Percentiles rank a stretch among this genome's conserved stretches.
Evolutionary conservation across 805 yeast species (phyloP).

Genomic region (Candida piceae): DNA sequence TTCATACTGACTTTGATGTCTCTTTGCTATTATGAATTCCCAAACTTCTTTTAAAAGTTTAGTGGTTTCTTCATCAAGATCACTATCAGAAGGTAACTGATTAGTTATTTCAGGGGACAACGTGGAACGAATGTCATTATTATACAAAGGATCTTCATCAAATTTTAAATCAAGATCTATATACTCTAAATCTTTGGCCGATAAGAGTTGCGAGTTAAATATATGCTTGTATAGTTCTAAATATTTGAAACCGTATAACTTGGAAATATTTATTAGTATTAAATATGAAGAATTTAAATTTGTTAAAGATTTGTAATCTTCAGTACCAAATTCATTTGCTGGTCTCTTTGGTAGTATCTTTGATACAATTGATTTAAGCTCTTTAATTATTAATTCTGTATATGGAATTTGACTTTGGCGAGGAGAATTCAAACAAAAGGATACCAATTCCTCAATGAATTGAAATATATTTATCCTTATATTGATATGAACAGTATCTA

Average conservation of each 20-base stretch:
- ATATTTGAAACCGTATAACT: slow-evolving; percentile 13
- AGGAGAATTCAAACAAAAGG: slow-evolving; percentile 27
- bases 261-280: slow-evolving; percentile 25
- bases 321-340: slow-evolving; percentile 1
- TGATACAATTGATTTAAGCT: slow-evolving; percentile 30
- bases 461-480: slow-evolving; percentile 61
- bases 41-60: slow-evolving; percentile 30
- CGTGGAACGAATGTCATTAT: background rate
- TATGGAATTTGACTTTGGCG: slow-evolving; percentile 9
- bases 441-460: slow-evolving; percentile 59
- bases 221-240: slow-evolving; percentile 20
- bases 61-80: background rate
- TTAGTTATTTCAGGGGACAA: background rate
- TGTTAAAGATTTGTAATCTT: slow-evolving; percentile 21
- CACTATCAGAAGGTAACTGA: background rate
- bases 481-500: slow-evolving; percentile 51
- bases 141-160: slow-evolving; percentile 18
- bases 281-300: slow-evolving; percentile 25
- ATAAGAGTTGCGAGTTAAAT: slow-evolving; percentile 31
- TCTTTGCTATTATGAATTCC: slow-evolving; percentile 41
- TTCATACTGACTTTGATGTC: slow-evolving; percentile 49
- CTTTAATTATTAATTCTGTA: slow-evolving; percentile 22
- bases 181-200: slow-evolving; percentile 33
- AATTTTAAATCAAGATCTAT: slow-evolving; percentile 29
- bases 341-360: slow-evolving; percentile 33